A percentile compares a stretch with the other conserved stretches of the same genome.
These are phyloP conservation scores for Yarrowia alimentaria DNA, from an alignment of 805 yeast genomes.

Conservation along the genomic window DNA sequence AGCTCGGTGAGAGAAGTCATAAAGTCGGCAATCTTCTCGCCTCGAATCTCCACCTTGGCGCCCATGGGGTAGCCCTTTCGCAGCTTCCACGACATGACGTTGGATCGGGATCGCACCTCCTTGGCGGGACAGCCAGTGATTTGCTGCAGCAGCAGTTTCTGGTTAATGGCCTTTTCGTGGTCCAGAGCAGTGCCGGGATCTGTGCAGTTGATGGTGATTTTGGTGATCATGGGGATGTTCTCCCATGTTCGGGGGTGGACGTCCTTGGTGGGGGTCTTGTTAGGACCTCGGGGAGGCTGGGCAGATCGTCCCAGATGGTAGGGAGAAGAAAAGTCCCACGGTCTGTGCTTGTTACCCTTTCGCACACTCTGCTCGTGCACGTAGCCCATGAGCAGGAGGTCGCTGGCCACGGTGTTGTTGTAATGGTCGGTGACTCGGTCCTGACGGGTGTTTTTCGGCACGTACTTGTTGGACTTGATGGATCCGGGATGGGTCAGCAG, in stretches of 20 bases:
- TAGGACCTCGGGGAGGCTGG: constrained; percentile 72
- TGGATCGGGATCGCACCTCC: constrained; percentile 68
- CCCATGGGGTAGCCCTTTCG: constrained; percentile 91
- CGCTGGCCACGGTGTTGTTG: constrained; percentile 68
- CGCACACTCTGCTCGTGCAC: constrained; percentile 57
- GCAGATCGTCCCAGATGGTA: constrained; percentile 81
- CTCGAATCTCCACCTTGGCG: constrained; percentile 73
- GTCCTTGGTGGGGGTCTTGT: constrained; percentile 66
- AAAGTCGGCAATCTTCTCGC: constrained; percentile 83
- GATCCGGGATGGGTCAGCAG: constrained; percentile 61
- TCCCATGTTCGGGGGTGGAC: constrained; percentile 61
- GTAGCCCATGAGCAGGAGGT: constrained; percentile 73
- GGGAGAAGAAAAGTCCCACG: constrained; percentile 86
- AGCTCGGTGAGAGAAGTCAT: constrained; percentile 82
- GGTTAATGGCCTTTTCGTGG: constrained; percentile 70
- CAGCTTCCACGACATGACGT: constrained; percentile 81
- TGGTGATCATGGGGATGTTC: constrained; percentile 69
- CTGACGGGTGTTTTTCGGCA: constrained; percentile 40
- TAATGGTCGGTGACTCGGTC: constrained; percentile 81
- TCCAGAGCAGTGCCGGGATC: constrained; percentile 61
- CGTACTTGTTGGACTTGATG: constrained; percentile 59
- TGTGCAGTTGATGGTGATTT: constrained; percentile 73
- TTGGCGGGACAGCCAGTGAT: constrained; percentile 88
- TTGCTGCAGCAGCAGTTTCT: constrained; percentile 80
- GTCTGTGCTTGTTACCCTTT: constrained; percentile 69